Percentiles rank a stretch among this genome's conserved stretches.
Conservation (phyloP, 1,284 basidiomycete species). For the Trametes hirsuta region DNA sequence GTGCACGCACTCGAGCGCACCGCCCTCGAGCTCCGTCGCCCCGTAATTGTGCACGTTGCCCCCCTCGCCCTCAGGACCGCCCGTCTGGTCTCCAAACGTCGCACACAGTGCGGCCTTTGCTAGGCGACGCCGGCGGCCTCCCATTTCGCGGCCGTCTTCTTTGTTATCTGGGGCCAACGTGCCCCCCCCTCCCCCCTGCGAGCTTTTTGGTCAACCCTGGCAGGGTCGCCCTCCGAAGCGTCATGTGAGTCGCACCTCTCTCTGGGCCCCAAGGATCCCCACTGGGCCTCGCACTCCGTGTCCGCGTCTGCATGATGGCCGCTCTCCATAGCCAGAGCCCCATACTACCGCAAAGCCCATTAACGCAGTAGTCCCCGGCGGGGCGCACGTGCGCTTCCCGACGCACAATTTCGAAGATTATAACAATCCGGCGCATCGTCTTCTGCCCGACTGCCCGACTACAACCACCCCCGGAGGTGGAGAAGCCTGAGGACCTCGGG, state of each 20-base stretch:
- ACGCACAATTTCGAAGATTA: too few relatives aligned
- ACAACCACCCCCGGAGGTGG: too few relatives aligned
- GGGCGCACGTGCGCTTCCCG: too few relatives aligned
- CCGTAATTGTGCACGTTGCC: constrained; percentile 18
- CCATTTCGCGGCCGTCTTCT: constrained; percentile 10
- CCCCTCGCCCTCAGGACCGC: constrained; percentile 1
- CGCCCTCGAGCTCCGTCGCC: neutral
- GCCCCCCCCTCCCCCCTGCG: constrained; percentile 1
- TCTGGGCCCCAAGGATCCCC: neutral
- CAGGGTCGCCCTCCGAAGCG: constrained; percentile 14
- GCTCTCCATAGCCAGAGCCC: neutral
- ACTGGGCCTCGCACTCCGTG: constrained; percentile 11
- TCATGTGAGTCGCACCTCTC: constrained; percentile 12
- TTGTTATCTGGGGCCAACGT: constrained; percentile 4
- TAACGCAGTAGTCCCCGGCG: neutral
- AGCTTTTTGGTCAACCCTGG: constrained; percentile 13
- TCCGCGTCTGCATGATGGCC: constrained; percentile 1
- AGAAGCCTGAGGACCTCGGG: too few relatives aligned
- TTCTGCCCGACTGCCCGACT: neutral
- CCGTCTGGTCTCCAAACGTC: constrained; percentile 1
- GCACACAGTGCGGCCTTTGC: constrained; percentile 16
- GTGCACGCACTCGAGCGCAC: neutral
- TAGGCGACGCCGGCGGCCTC: constrained; percentile 11
- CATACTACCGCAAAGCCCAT: too few relatives aligned
- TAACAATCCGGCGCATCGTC: too few relatives aligned